Evolutionary conservation across 371 early-diverging fungal genomes (phyloP), one percentile per base, ranked within the genome.

Genomic region (Funneliformis caledonium): DNA sequence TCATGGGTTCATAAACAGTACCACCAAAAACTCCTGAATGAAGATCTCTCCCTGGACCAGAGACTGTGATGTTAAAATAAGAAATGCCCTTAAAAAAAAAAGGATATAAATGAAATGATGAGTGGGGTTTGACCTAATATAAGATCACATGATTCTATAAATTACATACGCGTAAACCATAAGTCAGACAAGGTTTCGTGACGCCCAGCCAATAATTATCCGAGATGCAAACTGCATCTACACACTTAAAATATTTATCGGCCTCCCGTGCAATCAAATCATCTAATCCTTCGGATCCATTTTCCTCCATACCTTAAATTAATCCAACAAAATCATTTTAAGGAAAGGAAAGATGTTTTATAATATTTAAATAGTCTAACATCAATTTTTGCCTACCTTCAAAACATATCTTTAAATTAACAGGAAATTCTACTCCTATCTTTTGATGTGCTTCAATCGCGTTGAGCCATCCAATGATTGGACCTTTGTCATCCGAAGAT

Each of bases 11-110:
- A 85, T 98, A 97, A 67, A 97, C 94, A 33, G 96, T 95, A 74
- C 97, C 97, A 83, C 97, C 99, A 88, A 97, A 98, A 67, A 98
- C 96, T 85, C 98, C 98, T 82, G 95, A 95, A 88, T 98, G 98
- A 76, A 98, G 90, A 85, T 98, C 98, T 84, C 91, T 90, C 68
- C 89, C 93, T 19, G 96, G 96, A 26, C 96, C 96, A 85, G 90
- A 89, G 81, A 96, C 85, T 69, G 87, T 87, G 80, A 96, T 73
- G 81, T 91, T 91, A 90, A 94, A 97, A 88, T 96, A 96, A 80
- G 94, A 95, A 80, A 97, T 93, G 80, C 99, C 99, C 62, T 76
- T 33, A 12, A 83, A 67, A 26, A 7, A 73, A 22, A 37, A 12
- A 76, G n/a, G 37, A 22, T 42, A 76, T 11, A 76, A 50, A 31